Base-by-base conservation (phyloP, 805 yeast species). In the Metschnikowia hibisci region DNA sequence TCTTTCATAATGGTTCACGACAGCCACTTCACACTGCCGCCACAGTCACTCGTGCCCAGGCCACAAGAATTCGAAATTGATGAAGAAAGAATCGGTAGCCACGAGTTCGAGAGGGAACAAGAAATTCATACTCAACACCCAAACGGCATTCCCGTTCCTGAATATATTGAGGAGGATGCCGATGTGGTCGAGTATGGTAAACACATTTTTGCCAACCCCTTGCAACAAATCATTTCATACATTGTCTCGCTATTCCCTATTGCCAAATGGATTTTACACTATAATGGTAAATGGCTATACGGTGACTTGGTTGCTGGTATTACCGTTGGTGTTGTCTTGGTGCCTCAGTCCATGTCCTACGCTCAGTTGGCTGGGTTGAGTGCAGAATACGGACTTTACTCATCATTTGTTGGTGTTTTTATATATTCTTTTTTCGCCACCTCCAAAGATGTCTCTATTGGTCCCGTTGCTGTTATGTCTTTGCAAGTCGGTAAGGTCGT, bases 391-490 rank as follows among this genome's bases (percentile, higher is more conserved):
- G 97, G 97, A 39, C 76, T 90, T 36, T 90, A 90, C 65, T 87
- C 96, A 11, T 86, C 95, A 0, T 90, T 90, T 57, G 82, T 90
- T 36, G 97, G 97, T 59, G 95, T 89, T 10, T 76, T 88, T 57
- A 78, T 85, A 41, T 90, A 90, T 63, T 84, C 95, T 39, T 77
- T 90, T 56, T 90, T 90, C 66, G 97, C 97, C 11, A 90, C 97
- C 11, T 85, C 95, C 18, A 90, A 90, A 64, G 97, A 90, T 72
- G 96, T 90, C 30, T 84, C 95, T 47, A 89, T 90, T 55, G 97
- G 97, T 22, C 97, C 97, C 9, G 97, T 90, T 29, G 97, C 97
- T 10, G 97, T 90, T 44, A 89, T 90, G 96, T 85, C 95, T 12
- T 63, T 80, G 51, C 90, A 88, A 61, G 88, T 87, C 28, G 82